Evolutionary conservation across 1,284 basidiomycete species (phyloP).

Genomic region (Cryptococcus maquisensis): DNA sequence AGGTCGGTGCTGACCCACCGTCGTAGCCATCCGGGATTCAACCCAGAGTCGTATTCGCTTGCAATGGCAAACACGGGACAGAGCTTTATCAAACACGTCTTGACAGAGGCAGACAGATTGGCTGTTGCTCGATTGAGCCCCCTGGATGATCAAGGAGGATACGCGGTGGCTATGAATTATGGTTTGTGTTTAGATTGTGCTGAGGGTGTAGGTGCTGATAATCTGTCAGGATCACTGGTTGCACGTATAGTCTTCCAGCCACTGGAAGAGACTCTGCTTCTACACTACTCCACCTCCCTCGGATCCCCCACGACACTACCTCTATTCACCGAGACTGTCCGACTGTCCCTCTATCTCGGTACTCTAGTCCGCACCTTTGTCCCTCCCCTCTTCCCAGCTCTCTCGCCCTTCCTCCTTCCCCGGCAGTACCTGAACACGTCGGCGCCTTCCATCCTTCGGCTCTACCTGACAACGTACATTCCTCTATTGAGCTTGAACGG

Average conservation of each 20-base stretch:
- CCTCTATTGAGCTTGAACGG: constrained; percentile 85
- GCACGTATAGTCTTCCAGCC: constrained; percentile 90
- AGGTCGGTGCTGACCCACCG: background rate
- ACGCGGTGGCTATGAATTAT: constrained; percentile 90
- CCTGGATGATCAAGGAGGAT: constrained; percentile 82
- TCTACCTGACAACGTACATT: constrained; percentile 74
- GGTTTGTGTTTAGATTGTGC: constrained; percentile 54
- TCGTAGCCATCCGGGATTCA: constrained; percentile 15
- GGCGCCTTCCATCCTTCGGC: constrained; percentile 62
- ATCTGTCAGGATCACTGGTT: constrained; percentile 69
- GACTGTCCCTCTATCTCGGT: constrained; percentile 64
- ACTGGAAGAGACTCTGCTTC: constrained; percentile 79
- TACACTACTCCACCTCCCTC: constrained; percentile 75
- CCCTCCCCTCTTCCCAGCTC: constrained; percentile 65
- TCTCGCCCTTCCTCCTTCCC: constrained; percentile 68
- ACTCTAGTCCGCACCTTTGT: constrained; percentile 70
- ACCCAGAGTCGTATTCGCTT: constrained; percentile 19
- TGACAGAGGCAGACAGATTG: constrained; percentile 94
- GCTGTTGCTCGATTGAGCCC: constrained; percentile 77
- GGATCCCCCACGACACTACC: constrained; percentile 29
- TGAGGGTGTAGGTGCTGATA: background rate
- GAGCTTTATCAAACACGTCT: constrained; percentile 76
- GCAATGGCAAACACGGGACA: constrained; percentile 61
- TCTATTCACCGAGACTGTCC: constrained; percentile 57
- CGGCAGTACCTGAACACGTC: constrained; percentile 66